Conservation (phyloP, 2,329 filamentous ascomycete species). For the Tolypocladium amazonense region DNA sequence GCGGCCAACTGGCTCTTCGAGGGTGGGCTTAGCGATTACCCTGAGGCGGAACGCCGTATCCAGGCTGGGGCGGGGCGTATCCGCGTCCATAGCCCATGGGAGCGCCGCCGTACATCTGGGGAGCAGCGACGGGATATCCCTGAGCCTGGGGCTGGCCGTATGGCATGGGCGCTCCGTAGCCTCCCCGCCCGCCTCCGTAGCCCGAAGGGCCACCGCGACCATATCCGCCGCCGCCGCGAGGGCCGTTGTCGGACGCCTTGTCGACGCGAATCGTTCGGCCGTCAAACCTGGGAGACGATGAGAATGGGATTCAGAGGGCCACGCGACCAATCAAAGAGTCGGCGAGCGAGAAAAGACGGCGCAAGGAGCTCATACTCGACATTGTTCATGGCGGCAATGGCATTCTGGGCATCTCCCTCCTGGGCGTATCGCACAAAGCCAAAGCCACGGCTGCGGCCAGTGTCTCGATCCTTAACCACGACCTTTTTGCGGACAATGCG, state of each 20-base stretch:
- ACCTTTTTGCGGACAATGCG: conserved; percentile 44
- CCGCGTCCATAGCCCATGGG: conserved; percentile 26
- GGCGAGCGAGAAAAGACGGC: conserved; percentile 9
- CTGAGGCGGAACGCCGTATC: conserved; percentile 27
- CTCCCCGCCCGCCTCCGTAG: conserved; percentile 33
- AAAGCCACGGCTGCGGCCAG: conserved; percentile 91
- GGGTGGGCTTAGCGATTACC: conserved; percentile 17
- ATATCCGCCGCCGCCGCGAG: conserved; percentile 30
- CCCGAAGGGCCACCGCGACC: conserved; percentile 25
- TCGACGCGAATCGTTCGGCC: conserved; percentile 91
- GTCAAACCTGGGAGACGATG: conserved; percentile 58
- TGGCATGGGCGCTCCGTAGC: conserved; percentile 30
- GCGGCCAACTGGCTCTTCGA: not conserved
- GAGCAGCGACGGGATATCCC: conserved; percentile 21
- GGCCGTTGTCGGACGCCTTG: conserved; percentile 76
- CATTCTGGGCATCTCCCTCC: conserved; percentile 65
- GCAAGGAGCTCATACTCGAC: conserved; percentile 57
- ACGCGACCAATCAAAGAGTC: conserved; percentile 1
- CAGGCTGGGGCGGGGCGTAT: conserved; percentile 22
- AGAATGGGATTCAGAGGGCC: conserved; percentile 1
- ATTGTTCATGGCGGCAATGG: conserved; percentile 75
- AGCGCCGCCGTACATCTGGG: conserved; percentile 23
- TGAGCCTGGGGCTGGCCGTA: conserved; percentile 27
- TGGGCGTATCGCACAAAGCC: conserved; percentile 86
- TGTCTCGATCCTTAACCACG: conserved; percentile 96